Evolutionary conservation across 768 basidiomycete species (phyloP), one percentile per base, ranked within the genome.

Genomic region (Lactarius evosmus): DNA sequence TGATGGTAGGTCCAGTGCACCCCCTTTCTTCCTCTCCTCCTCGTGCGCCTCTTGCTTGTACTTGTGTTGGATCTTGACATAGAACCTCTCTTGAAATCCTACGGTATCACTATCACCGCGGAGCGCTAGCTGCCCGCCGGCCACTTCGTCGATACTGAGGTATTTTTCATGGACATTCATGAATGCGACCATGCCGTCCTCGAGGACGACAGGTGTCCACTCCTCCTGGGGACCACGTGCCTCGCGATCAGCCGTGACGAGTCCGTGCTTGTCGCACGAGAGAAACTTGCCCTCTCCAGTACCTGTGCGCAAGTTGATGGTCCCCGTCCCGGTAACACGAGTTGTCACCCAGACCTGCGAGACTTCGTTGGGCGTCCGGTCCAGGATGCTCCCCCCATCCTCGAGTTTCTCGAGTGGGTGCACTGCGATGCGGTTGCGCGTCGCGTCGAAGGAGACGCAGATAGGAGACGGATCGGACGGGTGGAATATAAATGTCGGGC

Each of bases 191-290:
- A 93, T 91, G 46, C 91, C 91, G 63, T 90, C 91, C 11, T 89
- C 85, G 27, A 91, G 75, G 61, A 94, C 78, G 29, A 93, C 83
- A 17, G 93, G 89, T 3, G 89, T 90, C 91, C 93, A 97, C 74
- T 95, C 94, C 74, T 97, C 94, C 74, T 96, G 92, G 4, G 91
- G 89, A 1, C 94, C 95, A 34, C 94, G 83, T 30, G 94, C 94
- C 71, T 97, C 94, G 52, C 91, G 80, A 72, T 92, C 88, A 50
- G 90, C 87, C 67, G 87, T 84, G 16, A 96, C 88, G 22, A 93
- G 78, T 7, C 94, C 94, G 70, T 92, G 86, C 65, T 86, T 81
- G 77, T 95, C 92, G 75, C 89, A 91, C 8, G 91, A 93, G 53
- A 97, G 77, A 73, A 95, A 97, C 75, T 94, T 94, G 11, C 92